phyloP scores from a whole-genome alignment of 2,329 filamentous ascomycete species.

The Colletotrichum plurivorum region DNA sequence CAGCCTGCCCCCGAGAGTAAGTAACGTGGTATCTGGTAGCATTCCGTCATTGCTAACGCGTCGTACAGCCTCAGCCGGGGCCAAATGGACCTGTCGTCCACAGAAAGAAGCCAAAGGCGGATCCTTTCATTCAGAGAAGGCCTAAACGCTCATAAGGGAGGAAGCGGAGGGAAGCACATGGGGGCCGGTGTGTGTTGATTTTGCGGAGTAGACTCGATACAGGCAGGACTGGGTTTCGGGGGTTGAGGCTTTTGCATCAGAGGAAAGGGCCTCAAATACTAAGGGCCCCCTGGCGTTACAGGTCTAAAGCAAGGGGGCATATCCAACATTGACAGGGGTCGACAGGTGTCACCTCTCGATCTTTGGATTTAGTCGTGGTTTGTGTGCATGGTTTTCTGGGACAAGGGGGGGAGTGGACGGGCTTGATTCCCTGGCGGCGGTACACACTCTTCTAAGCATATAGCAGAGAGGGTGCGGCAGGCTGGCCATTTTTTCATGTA shows the following conservation, averaged over 20 bases:
- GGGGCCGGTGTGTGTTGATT: slow-evolving; percentile 30
- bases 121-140: slow-evolving; percentile 61
- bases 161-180: too few species aligned
- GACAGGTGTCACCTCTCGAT: slow-evolving; percentile 14
- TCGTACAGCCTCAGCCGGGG: slow-evolving; percentile 17
- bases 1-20: slow-evolving; percentile 32
- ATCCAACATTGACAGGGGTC: slow-evolving; percentile 15
- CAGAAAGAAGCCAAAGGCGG: slow-evolving; percentile 58
- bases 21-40: not conserved
- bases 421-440: not conserved
- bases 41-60: slow-evolving; percentile 13
- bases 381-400: not conserved
- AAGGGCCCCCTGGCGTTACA: slow-evolving; percentile 32
- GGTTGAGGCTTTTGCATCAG: slow-evolving; percentile 26
- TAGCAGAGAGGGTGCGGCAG: not conserved
- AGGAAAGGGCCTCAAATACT: slow-evolving; percentile 16
- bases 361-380: slow-evolving; percentile 32
- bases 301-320: slow-evolving; percentile 29
- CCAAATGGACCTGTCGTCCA: slow-evolving; percentile 42
- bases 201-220: slow-evolving; percentile 31
- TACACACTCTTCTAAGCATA: slow-evolving; percentile 2
- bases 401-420: slow-evolving; percentile 9
- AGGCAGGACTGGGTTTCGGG: slow-evolving; percentile 14
- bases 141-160: slow-evolving; percentile 42
- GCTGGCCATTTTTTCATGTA: not conserved